Conservation (phyloP, 2,329 filamentous ascomycete genomes). For the Pseudogymnoascus sp. region DNA sequence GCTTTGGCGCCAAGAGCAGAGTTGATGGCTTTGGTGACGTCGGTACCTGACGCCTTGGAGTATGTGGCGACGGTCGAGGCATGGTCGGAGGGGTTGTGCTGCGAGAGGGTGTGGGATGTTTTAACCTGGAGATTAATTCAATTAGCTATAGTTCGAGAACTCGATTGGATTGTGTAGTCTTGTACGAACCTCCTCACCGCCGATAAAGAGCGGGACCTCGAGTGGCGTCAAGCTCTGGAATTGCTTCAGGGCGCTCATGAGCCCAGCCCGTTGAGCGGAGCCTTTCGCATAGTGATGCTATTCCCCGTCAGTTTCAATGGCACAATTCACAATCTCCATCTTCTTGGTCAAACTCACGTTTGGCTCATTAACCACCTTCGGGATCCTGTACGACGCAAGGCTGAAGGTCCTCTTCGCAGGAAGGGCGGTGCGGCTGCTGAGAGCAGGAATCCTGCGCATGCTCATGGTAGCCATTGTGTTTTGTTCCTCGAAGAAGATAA, state of each 20-base stretch:
- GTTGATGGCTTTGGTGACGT: conserved; percentile 74
- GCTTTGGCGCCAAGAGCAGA: conserved; percentile 79
- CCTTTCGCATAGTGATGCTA: conserved; percentile 86
- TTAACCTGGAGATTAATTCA: conserved; percentile 46
- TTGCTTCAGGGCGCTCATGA: conserved; percentile 64
- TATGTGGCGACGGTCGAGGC: conserved; percentile 70
- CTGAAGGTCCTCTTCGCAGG: background rate
- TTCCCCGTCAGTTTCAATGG: conserved; percentile 12
- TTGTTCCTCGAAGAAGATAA: background rate
- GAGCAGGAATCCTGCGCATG: conserved; percentile 5
- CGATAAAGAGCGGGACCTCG: conserved; percentile 75
- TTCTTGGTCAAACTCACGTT: conserved; percentile 59
- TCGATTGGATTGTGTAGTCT: background rate
- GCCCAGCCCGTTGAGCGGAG: conserved; percentile 67
- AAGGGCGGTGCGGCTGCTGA: background rate
- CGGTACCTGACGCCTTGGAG: conserved; percentile 67
- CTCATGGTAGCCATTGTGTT: background rate
- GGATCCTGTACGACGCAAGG: conserved; percentile 65
- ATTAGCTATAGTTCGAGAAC: background rate
- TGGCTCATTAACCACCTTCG: conserved; percentile 84
- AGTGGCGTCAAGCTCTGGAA: conserved; percentile 63
- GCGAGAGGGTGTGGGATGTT: conserved; percentile 56
- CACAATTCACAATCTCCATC: background rate
- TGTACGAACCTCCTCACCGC: conserved; percentile 63
- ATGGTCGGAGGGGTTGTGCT: conserved; percentile 80